A percentile compares a stretch with the other conserved stretches of the same genome.
Evolutionary conservation across 2,329 filamentous ascomycete species (phyloP).

Genomic region (Cladorrhinum sp.): DNA sequence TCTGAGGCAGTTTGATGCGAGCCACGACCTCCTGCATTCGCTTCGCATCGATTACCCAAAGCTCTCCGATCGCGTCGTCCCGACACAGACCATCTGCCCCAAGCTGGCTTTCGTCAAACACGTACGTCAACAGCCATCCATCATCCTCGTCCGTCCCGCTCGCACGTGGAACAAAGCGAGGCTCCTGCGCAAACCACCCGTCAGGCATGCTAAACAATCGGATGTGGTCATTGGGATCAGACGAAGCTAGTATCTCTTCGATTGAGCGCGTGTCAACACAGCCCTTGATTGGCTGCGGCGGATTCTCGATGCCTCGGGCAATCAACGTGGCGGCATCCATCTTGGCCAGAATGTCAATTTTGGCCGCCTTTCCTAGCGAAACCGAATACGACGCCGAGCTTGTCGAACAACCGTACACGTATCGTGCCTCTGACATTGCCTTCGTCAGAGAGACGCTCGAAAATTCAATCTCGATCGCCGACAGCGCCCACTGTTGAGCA

Average conservation of each 20-base stretch:
- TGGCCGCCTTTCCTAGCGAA: slow-evolving; percentile 61
- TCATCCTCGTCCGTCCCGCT: slow-evolving; percentile 54
- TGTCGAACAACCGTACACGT: slow-evolving; percentile 66
- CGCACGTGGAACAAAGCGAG: slow-evolving; percentile 57
- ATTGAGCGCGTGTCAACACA: slow-evolving; percentile 59
- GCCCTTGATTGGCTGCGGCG: slow-evolving; percentile 50
- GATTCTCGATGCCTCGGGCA: slow-evolving; percentile 43
- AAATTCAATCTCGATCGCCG: slow-evolving; percentile 66
- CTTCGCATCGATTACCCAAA: slow-evolving; percentile 66
- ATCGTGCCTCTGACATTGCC: slow-evolving; percentile 57
- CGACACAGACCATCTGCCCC: slow-evolving; percentile 46
- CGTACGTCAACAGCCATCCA: slow-evolving; percentile 65
- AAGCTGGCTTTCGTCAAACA: slow-evolving; percentile 66
- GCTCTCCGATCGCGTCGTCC: slow-evolving; percentile 50
- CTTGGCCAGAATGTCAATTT: slow-evolving; percentile 64
- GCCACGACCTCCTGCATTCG: slow-evolving; percentile 60
- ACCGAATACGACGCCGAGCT: slow-evolving; percentile 54
- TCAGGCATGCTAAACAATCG: slow-evolving; percentile 59
- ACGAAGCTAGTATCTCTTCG: slow-evolving; percentile 46
- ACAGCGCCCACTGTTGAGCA: slow-evolving; percentile 61
- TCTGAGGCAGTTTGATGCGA: slow-evolving; percentile 57
- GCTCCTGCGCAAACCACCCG: slow-evolving; percentile 64
- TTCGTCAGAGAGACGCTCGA: slow-evolving; percentile 54
- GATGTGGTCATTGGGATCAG: slow-evolving; percentile 52
- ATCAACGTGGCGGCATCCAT: slow-evolving; percentile 56